A percentile compares a stretch with the other conserved stretches of the same genome.
These are phyloP conservation scores for Fraxinus ornus DNA, from an alignment of 305 asterid species.

Conservation along the genomic window DNA sequence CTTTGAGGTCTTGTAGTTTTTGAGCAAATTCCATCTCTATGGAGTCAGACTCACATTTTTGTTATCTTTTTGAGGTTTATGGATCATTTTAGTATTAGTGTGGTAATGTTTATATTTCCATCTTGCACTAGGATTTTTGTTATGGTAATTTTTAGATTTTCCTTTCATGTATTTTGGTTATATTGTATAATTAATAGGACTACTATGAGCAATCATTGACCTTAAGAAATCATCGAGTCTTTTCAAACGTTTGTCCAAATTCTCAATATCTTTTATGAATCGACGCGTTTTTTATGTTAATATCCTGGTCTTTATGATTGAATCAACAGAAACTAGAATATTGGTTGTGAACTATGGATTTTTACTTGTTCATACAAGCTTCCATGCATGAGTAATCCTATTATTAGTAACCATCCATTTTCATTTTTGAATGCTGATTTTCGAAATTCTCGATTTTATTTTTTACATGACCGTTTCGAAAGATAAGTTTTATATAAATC, in stretches of 20 bases:
- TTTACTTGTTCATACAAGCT: background rate
- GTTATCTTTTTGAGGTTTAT: background rate
- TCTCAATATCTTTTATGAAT: background rate
- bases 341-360: background rate
- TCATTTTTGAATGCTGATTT: too few relatives aligned
- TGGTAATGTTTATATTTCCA: background rate
- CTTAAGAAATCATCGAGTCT: background rate
- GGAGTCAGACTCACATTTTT: background rate
- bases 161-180: background rate
- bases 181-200: background rate
- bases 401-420: too few relatives aligned
- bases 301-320: background rate
- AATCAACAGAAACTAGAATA: background rate
- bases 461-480: too few relatives aligned
- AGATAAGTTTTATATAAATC: too few relatives aligned
- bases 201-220: background rate
- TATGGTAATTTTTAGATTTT: background rate
- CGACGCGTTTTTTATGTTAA: background rate
- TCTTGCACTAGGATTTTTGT: background rate
- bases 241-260: background rate
- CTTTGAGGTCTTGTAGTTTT: background rate
- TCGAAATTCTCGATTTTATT: too few relatives aligned
- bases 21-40: background rate
- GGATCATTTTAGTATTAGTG: background rate
- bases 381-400: too few relatives aligned